Base-by-base conservation (phyloP, 495 filamentous ascomycete genomes). In the Beverwykella pulmonaria region DNA sequence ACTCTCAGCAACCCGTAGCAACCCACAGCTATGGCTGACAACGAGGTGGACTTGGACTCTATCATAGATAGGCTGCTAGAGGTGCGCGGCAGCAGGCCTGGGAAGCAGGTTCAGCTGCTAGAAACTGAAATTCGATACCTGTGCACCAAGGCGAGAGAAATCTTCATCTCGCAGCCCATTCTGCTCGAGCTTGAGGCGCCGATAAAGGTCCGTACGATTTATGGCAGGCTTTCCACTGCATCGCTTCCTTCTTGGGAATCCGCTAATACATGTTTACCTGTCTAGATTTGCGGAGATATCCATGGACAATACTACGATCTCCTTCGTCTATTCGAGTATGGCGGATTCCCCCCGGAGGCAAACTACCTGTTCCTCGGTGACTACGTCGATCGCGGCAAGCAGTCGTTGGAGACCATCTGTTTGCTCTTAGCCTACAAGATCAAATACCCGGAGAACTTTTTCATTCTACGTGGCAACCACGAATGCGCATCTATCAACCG, bases 371-470 rank as follows among this genome's bases (percentile, higher is more conserved):
- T 98, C 86, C 90, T 98, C 22, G 94, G 94, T 71, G 94, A 98
- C 75, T 98, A 98, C 75, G 94, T 98, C 72, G 94, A 98, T 78
- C 89, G 94, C 82, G 94, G 94, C 80, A 98, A 98, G 85, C 94
- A 98, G 82, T 98, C 95, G 2, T 88, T 98, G 34, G 94, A 98
- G 84, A 98, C 94, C 63, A 98, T 98, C 82, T 98, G 94, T 83
- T 84, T 98, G 61, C 86, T 98, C 56, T 86, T 98, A 12, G 94
- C 94, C 17, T 98, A 98, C 86, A 98, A 98, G 87, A 98, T 98
- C 85, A 98, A 98, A 82, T 98, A 97, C 77, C 94, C 94, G 39
- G 94, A 98, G 83, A 98, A 98, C 84, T 98, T 98, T 85, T 98
- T 98, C 83, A 90, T 98, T 72, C 85, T 98, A 49, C 90, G 94